phyloP scores from a whole-genome alignment of 2,329 filamentous ascomycete species.

The Piedraia hortae region DNA sequence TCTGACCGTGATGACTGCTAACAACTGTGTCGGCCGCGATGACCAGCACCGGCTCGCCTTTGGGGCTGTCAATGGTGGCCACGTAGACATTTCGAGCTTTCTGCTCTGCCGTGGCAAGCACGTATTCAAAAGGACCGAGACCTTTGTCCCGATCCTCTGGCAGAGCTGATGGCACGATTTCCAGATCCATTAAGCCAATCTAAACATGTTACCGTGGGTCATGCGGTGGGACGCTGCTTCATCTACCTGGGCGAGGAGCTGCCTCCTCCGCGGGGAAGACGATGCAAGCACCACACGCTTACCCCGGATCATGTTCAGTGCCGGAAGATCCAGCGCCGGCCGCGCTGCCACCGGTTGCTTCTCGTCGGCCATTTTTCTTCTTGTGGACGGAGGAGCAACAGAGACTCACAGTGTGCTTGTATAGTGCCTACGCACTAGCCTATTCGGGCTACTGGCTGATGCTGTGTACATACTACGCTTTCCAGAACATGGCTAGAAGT shows the following conservation, averaged over 20 bases:
- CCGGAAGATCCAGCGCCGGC: constrained; percentile 50
- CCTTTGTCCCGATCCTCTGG: constrained; percentile 66
- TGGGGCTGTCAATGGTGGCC: constrained; percentile 27
- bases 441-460: too few species aligned
- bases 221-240: neutral
- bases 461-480: too few species aligned
- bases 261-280: constrained; percentile 57
- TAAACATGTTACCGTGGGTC: constrained; percentile 13
- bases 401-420: too few species aligned
- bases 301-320: constrained; percentile 45
- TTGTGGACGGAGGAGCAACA: too few species aligned
- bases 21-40: constrained; percentile 82
- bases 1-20: constrained; percentile 42
- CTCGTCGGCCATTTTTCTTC: too few species aligned
- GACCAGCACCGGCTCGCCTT: constrained; percentile 54
- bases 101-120: constrained; percentile 54
- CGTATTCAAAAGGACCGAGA: constrained; percentile 69
- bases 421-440: too few species aligned
- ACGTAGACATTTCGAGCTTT: constrained; percentile 56
- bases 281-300: constrained; percentile 77
- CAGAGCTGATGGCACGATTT: constrained; percentile 57
- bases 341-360: too few species aligned
- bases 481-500: too few species aligned
- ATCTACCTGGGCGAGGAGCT: constrained; percentile 44
- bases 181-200: constrained; percentile 56